Evolutionary conservation across 768 basidiomycete species (phyloP), one percentile per base, ranked within the genome.

Genomic region (Pisolithus albus): DNA sequence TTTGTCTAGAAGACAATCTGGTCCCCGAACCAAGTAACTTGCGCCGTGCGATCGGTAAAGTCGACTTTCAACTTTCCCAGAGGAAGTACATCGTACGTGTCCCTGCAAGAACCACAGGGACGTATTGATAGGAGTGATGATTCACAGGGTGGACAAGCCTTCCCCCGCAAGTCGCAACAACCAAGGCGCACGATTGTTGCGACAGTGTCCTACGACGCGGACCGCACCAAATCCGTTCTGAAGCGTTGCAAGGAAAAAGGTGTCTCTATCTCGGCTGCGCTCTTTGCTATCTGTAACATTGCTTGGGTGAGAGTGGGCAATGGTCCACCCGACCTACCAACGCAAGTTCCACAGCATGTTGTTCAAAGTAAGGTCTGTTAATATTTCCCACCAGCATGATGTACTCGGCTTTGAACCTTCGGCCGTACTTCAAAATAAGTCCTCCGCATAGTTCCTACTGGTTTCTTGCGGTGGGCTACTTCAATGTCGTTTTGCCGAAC

Each of bases 351-450:
- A 48, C 57, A 0, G 30, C 34, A 8, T 39, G 43, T n/a, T 19
- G 47, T n/a, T 30, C 18, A 24, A 21, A 21, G 28, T 8, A 19
- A 19, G 26, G 18, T 28, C 36, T 50, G 18, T 39, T 24, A 15
- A 51, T 36, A 7, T 24, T 28, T 5, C 49, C 39, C 43, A 3
- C 32, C 52, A 84, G 82, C 51, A 80, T 92, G 81, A 83, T 92
- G 79, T 93, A 93, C 65, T 87, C 88, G 7, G 88, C 91, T 11
- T 72, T 91, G 46, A 92, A 92, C 66, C 70, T 91, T 37, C 79
- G 90, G 3, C 81, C 84, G 5, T 76, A 79, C 61, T 68, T 82
- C 38, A 59, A 70, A 38, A 69, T 72, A 50, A 73, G 70, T 47
- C 61, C 73, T 3, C 61, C 72, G 18, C 71, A 76, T 56, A 75